Evolutionary conservation across 352 stramenopile genomes (phyloP).

Genomic region (Plasmopara viticola): DNA sequence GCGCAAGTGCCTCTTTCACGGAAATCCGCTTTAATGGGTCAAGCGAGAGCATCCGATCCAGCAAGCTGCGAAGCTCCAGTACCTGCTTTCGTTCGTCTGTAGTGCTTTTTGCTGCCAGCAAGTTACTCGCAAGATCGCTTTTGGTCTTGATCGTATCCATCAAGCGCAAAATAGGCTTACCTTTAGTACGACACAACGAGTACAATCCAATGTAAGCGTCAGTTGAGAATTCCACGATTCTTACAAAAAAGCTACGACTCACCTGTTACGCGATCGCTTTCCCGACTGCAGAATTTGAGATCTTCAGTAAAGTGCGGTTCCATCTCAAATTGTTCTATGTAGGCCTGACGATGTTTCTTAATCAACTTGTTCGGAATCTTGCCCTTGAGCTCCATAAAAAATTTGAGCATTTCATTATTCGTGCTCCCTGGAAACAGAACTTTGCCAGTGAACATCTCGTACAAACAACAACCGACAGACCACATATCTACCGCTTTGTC

Average conservation of each 20-base stretch:
- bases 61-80: slow-evolving; percentile 54
- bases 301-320: slow-evolving; percentile 86
- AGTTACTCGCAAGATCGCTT: slow-evolving; percentile 41
- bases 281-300: slow-evolving; percentile 78
- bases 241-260: neutral
- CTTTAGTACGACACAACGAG: slow-evolving; percentile 16
- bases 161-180: slow-evolving; percentile 67
- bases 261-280: slow-evolving; percentile 79
- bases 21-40: slow-evolving; percentile 77
- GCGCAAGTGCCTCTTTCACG: slow-evolving; percentile 65
- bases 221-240: neutral
- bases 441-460: slow-evolving; percentile 97
- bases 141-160: slow-evolving; percentile 62
- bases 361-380: slow-evolving; percentile 84
- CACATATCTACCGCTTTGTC: slow-evolving; percentile 97
- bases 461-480: slow-evolving; percentile 95
- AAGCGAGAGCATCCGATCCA: slow-evolving; percentile 80
- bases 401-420: slow-evolving; percentile 97
- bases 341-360: slow-evolving; percentile 70
- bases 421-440: slow-evolving; percentile 95
- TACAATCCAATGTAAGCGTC: neutral
- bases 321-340: slow-evolving; percentile 78
- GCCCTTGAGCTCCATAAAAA: slow-evolving; percentile 95
- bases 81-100: slow-evolving; percentile 65
- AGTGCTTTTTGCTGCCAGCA: slow-evolving; percentile 55